Conservation (phyloP, 441 rosid genomes). For the Daphne laureola region DNA sequence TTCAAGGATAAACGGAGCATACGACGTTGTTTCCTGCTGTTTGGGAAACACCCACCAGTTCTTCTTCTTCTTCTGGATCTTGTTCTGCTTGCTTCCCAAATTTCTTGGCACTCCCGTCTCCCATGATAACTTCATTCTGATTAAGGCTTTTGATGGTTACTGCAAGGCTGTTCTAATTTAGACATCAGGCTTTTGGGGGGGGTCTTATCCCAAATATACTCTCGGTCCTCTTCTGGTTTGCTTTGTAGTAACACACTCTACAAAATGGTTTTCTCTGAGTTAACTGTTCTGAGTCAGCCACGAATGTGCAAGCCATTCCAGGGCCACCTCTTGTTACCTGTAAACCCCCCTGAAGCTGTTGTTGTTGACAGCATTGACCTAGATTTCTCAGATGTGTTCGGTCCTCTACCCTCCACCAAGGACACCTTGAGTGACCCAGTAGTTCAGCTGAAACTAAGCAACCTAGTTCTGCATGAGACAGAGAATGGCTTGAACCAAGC, state of each 20-base stretch:
- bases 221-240: conserved; percentile 12
- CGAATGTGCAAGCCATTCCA: conserved; percentile 27
- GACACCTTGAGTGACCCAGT: conserved; percentile 17
- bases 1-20: conserved; percentile 53
- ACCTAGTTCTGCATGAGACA: conserved; percentile 44
- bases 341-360: conserved; percentile 32
- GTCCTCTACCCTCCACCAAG: conserved; percentile 46
- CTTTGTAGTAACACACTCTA: conserved; percentile 18
- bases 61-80: conserved; percentile 62
- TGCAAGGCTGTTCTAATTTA: conserved; percentile 20
- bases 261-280: conserved; percentile 62
- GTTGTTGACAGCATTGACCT: conserved; percentile 55
- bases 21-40: conserved; percentile 65
- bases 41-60: conserved; percentile 61
- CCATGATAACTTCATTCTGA: conserved; percentile 38
- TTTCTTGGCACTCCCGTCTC: conserved; percentile 43
- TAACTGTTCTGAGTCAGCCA: conserved; percentile 30
- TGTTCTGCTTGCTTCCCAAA: conserved; percentile 54
- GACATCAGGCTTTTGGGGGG: conserved; percentile 4
- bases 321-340: conserved; percentile 34
- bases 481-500: conserved; percentile 35
- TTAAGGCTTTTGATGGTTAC: conserved; percentile 38
- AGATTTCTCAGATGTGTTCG: conserved; percentile 81
- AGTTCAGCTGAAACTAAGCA: conserved; percentile 46
- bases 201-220: no score